These are phyloP conservation scores for Emergomyces orientalis DNA, from an alignment of 2,329 filamentous ascomycete genomes.

Conservation along the genomic window DNA sequence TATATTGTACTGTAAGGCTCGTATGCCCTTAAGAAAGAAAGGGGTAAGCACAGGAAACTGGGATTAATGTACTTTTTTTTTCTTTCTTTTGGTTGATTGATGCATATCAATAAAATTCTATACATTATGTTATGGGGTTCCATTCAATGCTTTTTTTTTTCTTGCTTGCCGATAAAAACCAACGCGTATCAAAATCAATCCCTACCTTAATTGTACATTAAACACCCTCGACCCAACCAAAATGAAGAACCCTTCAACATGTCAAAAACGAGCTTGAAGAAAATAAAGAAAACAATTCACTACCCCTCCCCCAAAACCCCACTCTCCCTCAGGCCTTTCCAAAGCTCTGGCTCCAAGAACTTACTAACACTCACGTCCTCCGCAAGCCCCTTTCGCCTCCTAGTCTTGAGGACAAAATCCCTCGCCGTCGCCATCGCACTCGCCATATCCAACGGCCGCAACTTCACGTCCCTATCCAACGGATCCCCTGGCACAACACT, in stretches of 20 bases:
- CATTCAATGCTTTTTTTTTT: neutral
- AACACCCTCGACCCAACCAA: neutral
- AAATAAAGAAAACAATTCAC: neutral
- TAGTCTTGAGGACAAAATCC: slow-evolving; percentile 94
- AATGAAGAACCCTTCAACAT: neutral
- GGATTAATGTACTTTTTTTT: neutral
- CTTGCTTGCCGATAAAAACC: neutral
- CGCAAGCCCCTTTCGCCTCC: slow-evolving; percentile 82
- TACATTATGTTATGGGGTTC: neutral
- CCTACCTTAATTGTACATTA: neutral
- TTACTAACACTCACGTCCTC: slow-evolving; percentile 95
- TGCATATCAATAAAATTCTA: neutral
- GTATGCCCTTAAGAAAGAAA: neutral
- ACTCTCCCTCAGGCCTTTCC: slow-evolving; percentile 76
- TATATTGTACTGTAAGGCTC: neutral
- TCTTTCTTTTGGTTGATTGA: neutral
- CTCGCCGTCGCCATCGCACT: slow-evolving; percentile 79
- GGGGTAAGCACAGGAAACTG: neutral
- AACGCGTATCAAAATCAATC: neutral
- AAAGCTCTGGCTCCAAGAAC: slow-evolving; percentile 91
- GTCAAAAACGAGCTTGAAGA: neutral
- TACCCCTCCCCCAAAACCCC: slow-evolving; percentile 62
- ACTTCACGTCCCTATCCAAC: slow-evolving; percentile 73
- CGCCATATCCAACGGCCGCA: slow-evolving; percentile 79
- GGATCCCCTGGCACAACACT: slow-evolving; percentile 92